Conservation (phyloP, 352 stramenopile genomes). For the Globisporangium cederbergense region DNA sequence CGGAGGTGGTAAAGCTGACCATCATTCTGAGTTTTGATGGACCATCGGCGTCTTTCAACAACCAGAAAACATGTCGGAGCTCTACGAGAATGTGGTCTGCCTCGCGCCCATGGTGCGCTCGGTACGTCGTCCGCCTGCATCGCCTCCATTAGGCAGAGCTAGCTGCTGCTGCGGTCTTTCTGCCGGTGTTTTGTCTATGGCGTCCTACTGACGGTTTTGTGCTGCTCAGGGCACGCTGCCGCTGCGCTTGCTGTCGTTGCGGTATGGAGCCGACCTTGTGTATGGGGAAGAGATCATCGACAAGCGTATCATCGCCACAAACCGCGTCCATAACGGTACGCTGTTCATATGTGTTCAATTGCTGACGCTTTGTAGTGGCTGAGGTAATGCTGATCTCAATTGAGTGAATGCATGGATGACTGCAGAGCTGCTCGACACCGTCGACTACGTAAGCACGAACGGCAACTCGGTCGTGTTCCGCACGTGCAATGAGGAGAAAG, state of each 20-base stretch:
- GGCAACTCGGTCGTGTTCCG: conserved; percentile 84
- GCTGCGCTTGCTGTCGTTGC: conserved; percentile 87
- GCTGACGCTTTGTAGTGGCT: not conserved
- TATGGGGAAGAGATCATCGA: conserved; percentile 96
- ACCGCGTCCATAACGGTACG: conserved; percentile 76
- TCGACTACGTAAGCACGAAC: conserved; percentile 90
- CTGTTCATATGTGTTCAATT: not conserved
- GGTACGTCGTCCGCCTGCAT: conserved; percentile 34
- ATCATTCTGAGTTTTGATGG: conserved; percentile 1
- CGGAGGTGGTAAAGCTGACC: not conserved
- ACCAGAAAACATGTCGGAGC: conserved; percentile 27
- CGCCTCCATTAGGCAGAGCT: not conserved
- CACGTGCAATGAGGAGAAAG: conserved; percentile 78
- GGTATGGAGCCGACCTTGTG: conserved; percentile 90
- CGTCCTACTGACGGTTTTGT: not conserved
- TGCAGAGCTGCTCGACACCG: conserved; percentile 65
- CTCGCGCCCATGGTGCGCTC: conserved; percentile 94
- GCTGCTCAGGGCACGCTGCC: conserved; percentile 82
- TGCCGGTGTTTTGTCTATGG: not conserved
- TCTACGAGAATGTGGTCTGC: conserved; percentile 77
- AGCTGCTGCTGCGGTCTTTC: not conserved
- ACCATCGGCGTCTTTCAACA: not conserved
- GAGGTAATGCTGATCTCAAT: not conserved
- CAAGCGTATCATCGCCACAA: conserved; percentile 85
- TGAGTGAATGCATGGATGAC: not conserved